These are phyloP conservation scores for Clonostachys chloroleuca DNA, from an alignment of 2,329 filamentous ascomycete genomes.

Conservation along the genomic window DNA sequence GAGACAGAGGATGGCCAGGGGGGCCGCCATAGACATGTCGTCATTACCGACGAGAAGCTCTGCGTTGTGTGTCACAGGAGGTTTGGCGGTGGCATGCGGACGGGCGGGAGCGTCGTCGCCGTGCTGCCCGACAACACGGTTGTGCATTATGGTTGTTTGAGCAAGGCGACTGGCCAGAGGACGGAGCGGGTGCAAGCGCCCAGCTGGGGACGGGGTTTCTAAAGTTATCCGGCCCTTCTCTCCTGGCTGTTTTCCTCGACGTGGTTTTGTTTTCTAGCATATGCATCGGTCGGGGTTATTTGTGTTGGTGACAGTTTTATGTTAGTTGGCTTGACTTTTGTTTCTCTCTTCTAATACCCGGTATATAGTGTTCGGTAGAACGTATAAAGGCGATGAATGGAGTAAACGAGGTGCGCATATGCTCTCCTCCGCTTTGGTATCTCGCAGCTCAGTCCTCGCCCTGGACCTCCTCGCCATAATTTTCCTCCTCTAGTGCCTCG, in stretches of 20 bases:
- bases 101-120: constrained; percentile 86
- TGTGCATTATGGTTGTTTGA: constrained; percentile 78
- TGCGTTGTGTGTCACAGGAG: constrained; percentile 93
- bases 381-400: too few relatives aligned
- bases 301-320: constrained; percentile 6
- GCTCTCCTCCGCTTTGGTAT: background rate
- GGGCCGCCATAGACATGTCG: constrained; percentile 61
- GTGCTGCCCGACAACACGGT: constrained; percentile 81
- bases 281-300: constrained; percentile 10
- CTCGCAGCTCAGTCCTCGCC: constrained; percentile 38
- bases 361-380: constrained; percentile 5
- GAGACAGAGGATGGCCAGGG: constrained; percentile 45
- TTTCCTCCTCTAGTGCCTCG: constrained; percentile 63
- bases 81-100: constrained; percentile 76
- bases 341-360: constrained; percentile 18
- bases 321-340: background rate
- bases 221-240: constrained; percentile 2
- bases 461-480: constrained; percentile 81
- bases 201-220: constrained; percentile 29
- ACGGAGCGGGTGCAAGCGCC: constrained; percentile 21
- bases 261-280: constrained; percentile 9
- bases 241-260: background rate
- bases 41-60: constrained; percentile 81
- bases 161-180: constrained; percentile 33
- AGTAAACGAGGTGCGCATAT: too few relatives aligned